These are phyloP conservation scores for Globisporangium recalcitrans DNA, from an alignment of 352 stramenopile species.

Conservation along the genomic window DNA sequence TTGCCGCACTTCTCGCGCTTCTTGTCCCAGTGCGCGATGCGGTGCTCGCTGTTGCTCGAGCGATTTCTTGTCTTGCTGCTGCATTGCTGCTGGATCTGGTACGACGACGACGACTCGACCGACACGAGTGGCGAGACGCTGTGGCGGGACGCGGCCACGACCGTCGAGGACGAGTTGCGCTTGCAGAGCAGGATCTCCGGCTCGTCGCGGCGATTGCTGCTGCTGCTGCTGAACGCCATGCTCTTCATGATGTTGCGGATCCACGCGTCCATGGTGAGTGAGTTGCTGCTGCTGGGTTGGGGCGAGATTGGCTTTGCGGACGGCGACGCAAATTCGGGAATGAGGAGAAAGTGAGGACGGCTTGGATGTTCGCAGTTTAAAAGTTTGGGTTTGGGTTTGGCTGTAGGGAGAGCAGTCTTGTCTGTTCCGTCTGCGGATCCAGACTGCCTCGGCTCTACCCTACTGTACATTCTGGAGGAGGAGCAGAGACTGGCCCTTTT, in stretches of 20 bases:
- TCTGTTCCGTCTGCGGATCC: background rate
- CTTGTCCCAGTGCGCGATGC: constrained; percentile 80
- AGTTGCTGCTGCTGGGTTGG: background rate
- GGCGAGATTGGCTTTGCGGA: background rate
- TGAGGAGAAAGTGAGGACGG: constrained; percentile 15
- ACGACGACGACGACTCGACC: constrained; percentile 1
- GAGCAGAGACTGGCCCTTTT: no score
- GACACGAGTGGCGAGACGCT: background rate
- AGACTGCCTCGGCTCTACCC: background rate
- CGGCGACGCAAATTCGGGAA: constrained; percentile 43
- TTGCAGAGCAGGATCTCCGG: constrained; percentile 26
- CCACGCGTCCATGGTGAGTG: constrained; percentile 39
- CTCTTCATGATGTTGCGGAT: constrained; percentile 21
- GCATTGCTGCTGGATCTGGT: background rate
- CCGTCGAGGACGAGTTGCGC: constrained; percentile 1
- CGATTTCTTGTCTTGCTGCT: background rate
- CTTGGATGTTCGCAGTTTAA: no score
- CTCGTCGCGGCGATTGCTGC: constrained; percentile 15
- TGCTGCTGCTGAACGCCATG: constrained; percentile 9
- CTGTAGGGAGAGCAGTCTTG: no score
- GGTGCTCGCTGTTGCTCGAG: constrained; percentile 31
- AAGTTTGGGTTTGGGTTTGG: no score
- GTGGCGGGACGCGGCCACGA: background rate
- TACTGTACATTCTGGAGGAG: no score
- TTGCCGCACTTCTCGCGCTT: constrained; percentile 83